These are phyloP conservation scores for Miscanthus lutarioriparius DNA, from an alignment of 176 grass and related monocot species.

Conservation along the genomic window DNA sequence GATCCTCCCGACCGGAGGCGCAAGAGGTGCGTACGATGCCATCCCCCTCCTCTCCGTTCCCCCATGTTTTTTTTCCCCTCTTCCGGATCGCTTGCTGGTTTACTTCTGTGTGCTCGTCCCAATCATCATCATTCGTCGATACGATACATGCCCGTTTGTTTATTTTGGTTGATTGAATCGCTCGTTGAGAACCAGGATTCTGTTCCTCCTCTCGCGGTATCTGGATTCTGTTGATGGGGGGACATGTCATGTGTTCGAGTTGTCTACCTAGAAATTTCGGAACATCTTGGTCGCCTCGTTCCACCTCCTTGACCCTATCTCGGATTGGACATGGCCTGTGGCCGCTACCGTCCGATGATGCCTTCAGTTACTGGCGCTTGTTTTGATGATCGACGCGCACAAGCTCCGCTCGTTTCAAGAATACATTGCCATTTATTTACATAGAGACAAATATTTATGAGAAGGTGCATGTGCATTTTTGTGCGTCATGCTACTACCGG, in stretches of 20 bases:
- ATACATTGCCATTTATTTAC: not conserved
- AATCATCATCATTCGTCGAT: not conserved
- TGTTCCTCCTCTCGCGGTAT: not conserved
- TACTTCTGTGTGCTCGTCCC: not conserved
- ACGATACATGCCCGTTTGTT: not conserved
- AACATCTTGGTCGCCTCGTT: too few relatives aligned
- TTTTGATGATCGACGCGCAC: not conserved
- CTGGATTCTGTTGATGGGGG: not conserved
- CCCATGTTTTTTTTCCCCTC: too few relatives aligned
- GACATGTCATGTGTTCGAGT: too few relatives aligned
- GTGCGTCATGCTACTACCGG: not conserved
- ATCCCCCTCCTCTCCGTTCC: not conserved
- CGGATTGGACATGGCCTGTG: not conserved
- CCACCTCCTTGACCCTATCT: not conserved
- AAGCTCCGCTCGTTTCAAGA: not conserved
- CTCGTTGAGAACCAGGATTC: too few relatives aligned
- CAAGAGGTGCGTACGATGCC: not conserved
- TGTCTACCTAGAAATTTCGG: not conserved
- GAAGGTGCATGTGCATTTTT: not conserved
- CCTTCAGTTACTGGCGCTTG: not conserved
- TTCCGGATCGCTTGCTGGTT: not conserved
- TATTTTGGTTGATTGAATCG: not conserved
- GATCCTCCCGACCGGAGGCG: not conserved
- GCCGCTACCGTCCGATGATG: not conserved
- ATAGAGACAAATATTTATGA: too few relatives aligned